A percentile compares a stretch with the other conserved stretches of the same genome.
These are phyloP conservation scores for Boeremia exigua DNA, from an alignment of 2,329 filamentous ascomycete genomes.

Conservation along the genomic window DNA sequence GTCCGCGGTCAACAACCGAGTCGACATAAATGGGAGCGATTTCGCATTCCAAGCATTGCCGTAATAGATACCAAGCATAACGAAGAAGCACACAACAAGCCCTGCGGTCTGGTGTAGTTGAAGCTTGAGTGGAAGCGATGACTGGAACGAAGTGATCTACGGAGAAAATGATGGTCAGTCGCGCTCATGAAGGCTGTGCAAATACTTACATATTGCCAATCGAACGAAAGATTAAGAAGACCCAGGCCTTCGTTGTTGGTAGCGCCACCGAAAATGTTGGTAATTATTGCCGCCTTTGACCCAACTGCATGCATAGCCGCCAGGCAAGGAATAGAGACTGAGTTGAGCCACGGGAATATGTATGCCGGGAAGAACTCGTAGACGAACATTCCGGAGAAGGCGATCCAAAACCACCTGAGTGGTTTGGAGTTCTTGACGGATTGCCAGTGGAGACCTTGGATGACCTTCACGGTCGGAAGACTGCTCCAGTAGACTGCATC, in stretches of 20 bases:
- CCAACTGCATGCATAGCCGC: slow-evolving; percentile 23
- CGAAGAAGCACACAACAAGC: slow-evolving; percentile 16
- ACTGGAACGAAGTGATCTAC: slow-evolving; percentile 25
- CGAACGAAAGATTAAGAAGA: slow-evolving; percentile 18
- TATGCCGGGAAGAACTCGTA: slow-evolving; percentile 27
- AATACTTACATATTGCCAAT: slow-evolving; percentile 25
- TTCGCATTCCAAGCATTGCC: slow-evolving; percentile 23
- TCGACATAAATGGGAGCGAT: slow-evolving; percentile 23
- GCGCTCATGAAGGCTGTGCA: background rate
- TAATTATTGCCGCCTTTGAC: slow-evolving; percentile 18
- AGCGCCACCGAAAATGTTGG: slow-evolving; percentile 23
- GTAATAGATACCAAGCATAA: slow-evolving; percentile 23
- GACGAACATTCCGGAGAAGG: slow-evolving; percentile 23
- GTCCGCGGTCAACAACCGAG: slow-evolving; percentile 19
- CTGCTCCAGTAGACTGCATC: slow-evolving; percentile 26
- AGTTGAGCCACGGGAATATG: slow-evolving; percentile 26
- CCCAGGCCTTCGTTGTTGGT: slow-evolving; percentile 23
- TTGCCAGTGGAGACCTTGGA: slow-evolving; percentile 25
- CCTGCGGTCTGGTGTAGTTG: slow-evolving; percentile 22
- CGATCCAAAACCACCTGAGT: slow-evolving; percentile 25
- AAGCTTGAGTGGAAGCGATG: slow-evolving; percentile 22
- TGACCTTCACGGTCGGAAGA: slow-evolving; percentile 24
- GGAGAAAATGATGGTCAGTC: background rate
- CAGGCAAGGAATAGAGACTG: slow-evolving; percentile 23
- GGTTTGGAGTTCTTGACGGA: slow-evolving; percentile 23